A percentile compares a stretch with the other conserved stretches of the same genome.
Conservation (phyloP, 2,329 filamentous ascomycete species). For the Aspergillus sojae region DNA sequence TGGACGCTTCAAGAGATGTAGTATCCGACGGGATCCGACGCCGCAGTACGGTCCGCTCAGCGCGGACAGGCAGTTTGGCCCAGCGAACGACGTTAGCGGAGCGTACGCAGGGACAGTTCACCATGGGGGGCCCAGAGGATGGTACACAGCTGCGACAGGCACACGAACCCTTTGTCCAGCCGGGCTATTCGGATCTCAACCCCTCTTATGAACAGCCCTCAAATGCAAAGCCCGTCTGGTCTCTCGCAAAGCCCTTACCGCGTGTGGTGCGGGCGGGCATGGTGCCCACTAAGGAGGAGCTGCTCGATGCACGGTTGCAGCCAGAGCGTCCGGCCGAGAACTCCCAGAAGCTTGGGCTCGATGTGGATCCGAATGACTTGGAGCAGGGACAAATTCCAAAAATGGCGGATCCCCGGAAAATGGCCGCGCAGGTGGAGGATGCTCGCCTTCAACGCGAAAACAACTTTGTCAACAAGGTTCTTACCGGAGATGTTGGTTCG, state of each 20-base stretch:
- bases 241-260: conserved; percentile 57
- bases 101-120: conserved; percentile 22
- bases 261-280: conserved; percentile 58
- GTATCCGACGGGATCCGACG: background rate
- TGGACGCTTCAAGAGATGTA: background rate
- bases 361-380: conserved; percentile 46
- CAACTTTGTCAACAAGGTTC: conserved; percentile 41
- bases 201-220: conserved; percentile 57
- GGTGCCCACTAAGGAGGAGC: conserved; percentile 49
- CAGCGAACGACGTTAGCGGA: background rate
- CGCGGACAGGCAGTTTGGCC: background rate
- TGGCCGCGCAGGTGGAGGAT: conserved; percentile 51
- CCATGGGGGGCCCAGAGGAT: conserved; percentile 36
- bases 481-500: conserved; percentile 30
- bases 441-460: conserved; percentile 43
- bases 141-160: conserved; percentile 32
- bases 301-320: conserved; percentile 34
- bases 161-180: conserved; percentile 54
- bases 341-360: conserved; percentile 36
- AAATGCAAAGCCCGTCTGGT: conserved; percentile 56
- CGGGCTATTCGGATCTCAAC: conserved; percentile 57
- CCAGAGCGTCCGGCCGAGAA: conserved; percentile 36
- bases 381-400: conserved; percentile 47
- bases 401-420: conserved; percentile 41
- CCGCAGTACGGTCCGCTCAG: background rate